A percentile compares a stretch with the other conserved stretches of the same genome.
Evolutionary conservation across 2,329 filamentous ascomycete genomes (phyloP).

Genomic region (Beauveria australis): DNA sequence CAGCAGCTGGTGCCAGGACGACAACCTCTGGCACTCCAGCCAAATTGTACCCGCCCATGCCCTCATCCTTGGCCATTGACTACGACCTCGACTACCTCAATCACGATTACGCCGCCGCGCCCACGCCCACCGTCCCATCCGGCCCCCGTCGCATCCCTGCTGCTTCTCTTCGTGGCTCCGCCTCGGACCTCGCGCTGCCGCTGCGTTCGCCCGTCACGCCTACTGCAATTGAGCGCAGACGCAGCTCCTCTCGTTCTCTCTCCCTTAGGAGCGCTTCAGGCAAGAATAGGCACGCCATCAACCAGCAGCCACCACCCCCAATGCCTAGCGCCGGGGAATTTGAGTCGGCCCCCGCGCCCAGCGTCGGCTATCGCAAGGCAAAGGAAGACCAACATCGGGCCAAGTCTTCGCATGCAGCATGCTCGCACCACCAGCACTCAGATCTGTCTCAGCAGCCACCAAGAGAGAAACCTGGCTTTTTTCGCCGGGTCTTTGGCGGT

Average conservation of each 20-base stretch:
- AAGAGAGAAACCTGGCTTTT: constrained; percentile 79
- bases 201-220: background rate
- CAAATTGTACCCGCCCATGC: background rate
- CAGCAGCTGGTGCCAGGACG: background rate
- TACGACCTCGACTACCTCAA: constrained; percentile 8
- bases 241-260: constrained; percentile 1
- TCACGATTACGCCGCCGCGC: constrained; percentile 6
- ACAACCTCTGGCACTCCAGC: background rate
- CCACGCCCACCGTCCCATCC: constrained; percentile 1
- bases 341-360: constrained; percentile 49
- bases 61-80: constrained; percentile 13
- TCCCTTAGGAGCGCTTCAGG: constrained; percentile 3
- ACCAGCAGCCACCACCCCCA: constrained; percentile 15
- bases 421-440: constrained; percentile 35
- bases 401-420: constrained; percentile 32
- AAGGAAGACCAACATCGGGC: constrained; percentile 32
- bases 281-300: background rate
- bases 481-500: constrained; percentile 78
- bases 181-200: background rate
- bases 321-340: constrained; percentile 29
- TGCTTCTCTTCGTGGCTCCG: background rate
- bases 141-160: background rate
- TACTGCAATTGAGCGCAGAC: background rate
- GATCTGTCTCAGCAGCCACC: constrained; percentile 25
- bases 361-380: constrained; percentile 50